phyloP scores from a whole-genome alignment of 768 basidiomycete genomes.

The Daedalea quercina region DNA sequence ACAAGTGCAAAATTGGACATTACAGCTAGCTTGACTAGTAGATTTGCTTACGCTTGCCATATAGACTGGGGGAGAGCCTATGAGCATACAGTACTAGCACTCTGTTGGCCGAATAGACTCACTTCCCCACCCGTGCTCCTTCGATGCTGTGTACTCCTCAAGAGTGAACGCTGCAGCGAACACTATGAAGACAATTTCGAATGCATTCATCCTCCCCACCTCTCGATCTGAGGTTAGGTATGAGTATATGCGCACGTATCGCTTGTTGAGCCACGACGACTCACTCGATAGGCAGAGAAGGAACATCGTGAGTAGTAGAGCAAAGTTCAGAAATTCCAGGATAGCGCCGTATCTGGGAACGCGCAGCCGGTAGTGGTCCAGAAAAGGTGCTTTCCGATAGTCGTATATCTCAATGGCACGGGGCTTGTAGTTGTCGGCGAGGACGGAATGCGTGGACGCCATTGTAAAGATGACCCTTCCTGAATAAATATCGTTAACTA shows the following conservation, averaged over 20 bases:
- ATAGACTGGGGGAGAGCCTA: conserved; percentile 45
- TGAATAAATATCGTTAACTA: conserved; percentile 81
- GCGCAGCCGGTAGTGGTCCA: conserved; percentile 83
- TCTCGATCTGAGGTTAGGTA: conserved; percentile 43
- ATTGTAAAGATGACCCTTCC: conserved; percentile 70
- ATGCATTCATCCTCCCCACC: conserved; percentile 39
- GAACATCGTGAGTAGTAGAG: conserved; percentile 59
- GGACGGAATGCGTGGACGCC: conserved; percentile 57
- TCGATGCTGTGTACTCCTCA: conserved; percentile 83
- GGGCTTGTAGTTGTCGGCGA: conserved; percentile 88
- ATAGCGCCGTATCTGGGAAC: conserved; percentile 78
- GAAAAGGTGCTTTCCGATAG: conserved; percentile 54
- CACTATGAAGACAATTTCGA: conserved; percentile 71
- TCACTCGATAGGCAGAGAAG: conserved; percentile 69
- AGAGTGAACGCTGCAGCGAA: conserved; percentile 74
- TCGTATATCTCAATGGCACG: conserved; percentile 71
- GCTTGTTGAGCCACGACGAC: conserved; percentile 18
- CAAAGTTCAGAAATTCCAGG: conserved; percentile 76
- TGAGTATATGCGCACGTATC: neutral
- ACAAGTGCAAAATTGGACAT: neutral
- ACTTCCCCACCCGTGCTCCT: conserved; percentile 87
- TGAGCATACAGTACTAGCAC: neutral
- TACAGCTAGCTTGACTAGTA: neutral
- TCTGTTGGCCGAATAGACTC: too few species aligned
- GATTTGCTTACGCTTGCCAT: conserved; percentile 65